phyloP scores from a whole-genome alignment of 768 basidiomycete genomes.

The Grammothele lineata region DNA sequence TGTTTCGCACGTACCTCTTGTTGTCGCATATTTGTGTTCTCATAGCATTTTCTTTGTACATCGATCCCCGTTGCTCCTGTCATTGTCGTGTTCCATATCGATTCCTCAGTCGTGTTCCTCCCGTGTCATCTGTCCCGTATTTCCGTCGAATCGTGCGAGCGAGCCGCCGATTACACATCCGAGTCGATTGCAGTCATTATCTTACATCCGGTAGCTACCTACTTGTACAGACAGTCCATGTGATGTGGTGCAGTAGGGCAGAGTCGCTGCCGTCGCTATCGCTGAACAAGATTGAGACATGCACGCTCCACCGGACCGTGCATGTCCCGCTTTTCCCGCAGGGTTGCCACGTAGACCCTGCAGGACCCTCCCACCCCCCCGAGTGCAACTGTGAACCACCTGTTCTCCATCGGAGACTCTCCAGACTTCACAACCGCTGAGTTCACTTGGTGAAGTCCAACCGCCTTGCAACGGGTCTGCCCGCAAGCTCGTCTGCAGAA shows the following conservation, averaged over 20 bases:
- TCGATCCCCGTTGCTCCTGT: slow-evolving; percentile 13
- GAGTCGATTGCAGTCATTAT: slow-evolving; percentile 1
- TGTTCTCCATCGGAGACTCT: too few relatives aligned
- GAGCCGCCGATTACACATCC: neutral
- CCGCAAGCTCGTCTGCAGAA: slow-evolving; percentile 45
- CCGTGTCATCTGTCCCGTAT: too few relatives aligned
- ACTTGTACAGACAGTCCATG: slow-evolving; percentile 17
- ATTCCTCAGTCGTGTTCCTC: too few relatives aligned
- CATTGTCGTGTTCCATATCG: slow-evolving; percentile 1
- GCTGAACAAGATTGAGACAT: slow-evolving; percentile 2
- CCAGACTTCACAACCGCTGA: too few relatives aligned
- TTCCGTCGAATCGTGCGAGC: too few relatives aligned
- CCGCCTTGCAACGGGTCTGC: slow-evolving; percentile 60
- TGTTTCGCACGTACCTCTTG: slow-evolving; percentile 7
- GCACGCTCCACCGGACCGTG: too few relatives aligned
- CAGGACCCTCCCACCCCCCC: too few relatives aligned
- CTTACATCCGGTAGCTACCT: slow-evolving; percentile 13
- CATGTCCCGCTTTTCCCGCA: too few relatives aligned
- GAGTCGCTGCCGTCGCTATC: neutral
- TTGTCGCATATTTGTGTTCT: slow-evolving; percentile 10
- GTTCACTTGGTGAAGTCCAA: slow-evolving; percentile 66
- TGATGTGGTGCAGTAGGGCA: neutral
- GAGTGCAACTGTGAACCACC: too few relatives aligned
- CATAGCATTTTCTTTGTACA: neutral
- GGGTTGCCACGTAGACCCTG: too few relatives aligned